A percentile compares a stretch with the other conserved stretches of the same genome.
Conservation (phyloP, 2,329 filamentous ascomycete species). For the Xylariaceae sp. region DNA sequence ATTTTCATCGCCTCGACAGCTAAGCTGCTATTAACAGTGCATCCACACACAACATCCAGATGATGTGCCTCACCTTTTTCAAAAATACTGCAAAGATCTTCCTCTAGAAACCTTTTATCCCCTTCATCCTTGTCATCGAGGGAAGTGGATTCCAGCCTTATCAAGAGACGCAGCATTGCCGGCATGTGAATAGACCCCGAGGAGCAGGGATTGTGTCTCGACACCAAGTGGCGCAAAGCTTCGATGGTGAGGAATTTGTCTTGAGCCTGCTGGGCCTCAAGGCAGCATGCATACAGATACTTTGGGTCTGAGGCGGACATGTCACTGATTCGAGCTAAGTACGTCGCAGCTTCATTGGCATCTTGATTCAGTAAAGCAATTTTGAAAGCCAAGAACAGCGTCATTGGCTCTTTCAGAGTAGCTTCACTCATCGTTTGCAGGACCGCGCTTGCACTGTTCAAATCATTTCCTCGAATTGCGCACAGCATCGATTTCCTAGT, state of each 20-base stretch:
- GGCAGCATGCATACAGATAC: slow-evolving; percentile 73
- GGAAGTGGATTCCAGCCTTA: slow-evolving; percentile 46
- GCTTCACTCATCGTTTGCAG: slow-evolving; percentile 57
- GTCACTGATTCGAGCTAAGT: slow-evolving; percentile 58
- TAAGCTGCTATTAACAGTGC: slow-evolving; percentile 19
- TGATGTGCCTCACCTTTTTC: slow-evolving; percentile 36
- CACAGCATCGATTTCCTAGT: slow-evolving; percentile 70
- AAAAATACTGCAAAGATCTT: slow-evolving; percentile 53
- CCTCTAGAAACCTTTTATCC: slow-evolving; percentile 23
- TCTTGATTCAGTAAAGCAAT: slow-evolving; percentile 60
- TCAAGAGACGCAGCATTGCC: slow-evolving; percentile 59
- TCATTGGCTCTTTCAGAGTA: slow-evolving; percentile 58
- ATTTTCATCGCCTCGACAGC: slow-evolving; percentile 41
- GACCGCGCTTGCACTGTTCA: slow-evolving; percentile 48
- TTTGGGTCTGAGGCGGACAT: slow-evolving; percentile 50
- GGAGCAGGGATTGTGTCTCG: slow-evolving; percentile 47
- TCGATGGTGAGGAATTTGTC: slow-evolving; percentile 57
- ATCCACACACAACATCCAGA: neutral
- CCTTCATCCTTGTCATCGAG: slow-evolving; percentile 31
- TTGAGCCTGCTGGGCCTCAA: slow-evolving; percentile 67
- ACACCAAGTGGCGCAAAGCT: slow-evolving; percentile 57
- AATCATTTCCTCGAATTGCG: slow-evolving; percentile 56
- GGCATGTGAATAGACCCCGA: slow-evolving; percentile 54
- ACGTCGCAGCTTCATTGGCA: slow-evolving; percentile 55
- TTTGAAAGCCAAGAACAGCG: slow-evolving; percentile 73